Percentiles rank a stretch among this genome's conserved stretches.
Conservation (phyloP, 768 basidiomycete genomes). For the Imleria badia region DNA sequence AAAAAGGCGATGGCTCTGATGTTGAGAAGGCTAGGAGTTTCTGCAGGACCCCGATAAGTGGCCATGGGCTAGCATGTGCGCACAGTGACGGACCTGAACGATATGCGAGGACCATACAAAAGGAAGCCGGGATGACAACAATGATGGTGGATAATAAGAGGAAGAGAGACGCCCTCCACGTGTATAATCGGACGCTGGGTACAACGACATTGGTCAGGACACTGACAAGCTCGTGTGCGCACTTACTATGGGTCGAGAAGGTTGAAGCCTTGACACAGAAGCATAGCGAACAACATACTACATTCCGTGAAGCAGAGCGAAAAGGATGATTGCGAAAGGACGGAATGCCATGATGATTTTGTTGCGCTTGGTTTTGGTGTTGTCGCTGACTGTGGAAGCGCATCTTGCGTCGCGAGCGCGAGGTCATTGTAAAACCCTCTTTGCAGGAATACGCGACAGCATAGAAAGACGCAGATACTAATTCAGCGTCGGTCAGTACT, state of each 20-base stretch:
- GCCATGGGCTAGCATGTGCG: neutral
- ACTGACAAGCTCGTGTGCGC: neutral
- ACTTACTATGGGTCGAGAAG: constrained; percentile 56
- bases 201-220: neutral
- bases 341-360: constrained; percentile 48
- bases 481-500: neutral
- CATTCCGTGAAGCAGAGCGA: constrained; percentile 74
- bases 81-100: constrained; percentile 28
- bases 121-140: constrained; percentile 63
- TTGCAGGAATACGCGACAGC: constrained; percentile 59
- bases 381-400: constrained; percentile 25
- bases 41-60: constrained; percentile 10
- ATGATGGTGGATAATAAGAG: constrained; percentile 61
- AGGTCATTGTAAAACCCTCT: constrained; percentile 59
- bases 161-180: constrained; percentile 68
- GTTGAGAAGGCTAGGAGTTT: constrained; percentile 26
- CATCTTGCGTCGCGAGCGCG: constrained; percentile 33
- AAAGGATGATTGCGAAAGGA: constrained; percentile 58
- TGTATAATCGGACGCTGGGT: constrained; percentile 56
- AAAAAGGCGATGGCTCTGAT: constrained; percentile 28
- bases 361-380: constrained; percentile 18
- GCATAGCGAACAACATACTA: constrained; percentile 66
- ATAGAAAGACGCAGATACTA: constrained; percentile 53
- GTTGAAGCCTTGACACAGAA: constrained; percentile 68
- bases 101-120: constrained; percentile 57